Evolutionary conservation across 2,329 filamentous ascomycete species (phyloP).

Genomic region (Fusarium paranaense): DNA sequence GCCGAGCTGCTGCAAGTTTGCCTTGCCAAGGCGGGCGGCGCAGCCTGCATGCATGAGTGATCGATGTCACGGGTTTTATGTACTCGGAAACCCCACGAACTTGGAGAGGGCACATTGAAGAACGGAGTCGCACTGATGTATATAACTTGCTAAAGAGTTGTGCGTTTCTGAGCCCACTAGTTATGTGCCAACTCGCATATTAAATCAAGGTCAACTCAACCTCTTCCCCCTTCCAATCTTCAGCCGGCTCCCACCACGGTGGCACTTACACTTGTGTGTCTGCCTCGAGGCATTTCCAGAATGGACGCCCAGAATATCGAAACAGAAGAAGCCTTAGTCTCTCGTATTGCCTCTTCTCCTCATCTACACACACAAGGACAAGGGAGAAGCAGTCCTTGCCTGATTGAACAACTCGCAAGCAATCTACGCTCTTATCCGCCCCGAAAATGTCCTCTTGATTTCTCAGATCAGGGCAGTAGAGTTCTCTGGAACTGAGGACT

Average conservation of each 20-base stretch:
- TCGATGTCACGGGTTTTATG: too few species aligned
- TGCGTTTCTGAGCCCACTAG: not conserved
- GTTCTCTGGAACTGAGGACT: not conserved
- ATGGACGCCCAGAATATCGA: not conserved
- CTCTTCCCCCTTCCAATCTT: not conserved
- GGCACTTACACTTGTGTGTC: not conserved
- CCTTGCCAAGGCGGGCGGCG: not conserved
- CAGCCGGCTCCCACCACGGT: not conserved
- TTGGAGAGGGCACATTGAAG: too few species aligned
- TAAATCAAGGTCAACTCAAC: not conserved
- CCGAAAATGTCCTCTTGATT: not conserved
- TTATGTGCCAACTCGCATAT: not conserved
- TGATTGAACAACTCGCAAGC: not conserved
- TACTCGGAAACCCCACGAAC: too few species aligned
- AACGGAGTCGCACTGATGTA: too few species aligned
- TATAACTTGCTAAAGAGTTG: too few species aligned
- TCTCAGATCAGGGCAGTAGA: not conserved
- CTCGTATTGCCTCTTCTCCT: not conserved
- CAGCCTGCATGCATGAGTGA: not conserved
- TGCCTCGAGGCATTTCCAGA: not conserved
- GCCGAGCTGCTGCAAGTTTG: not conserved
- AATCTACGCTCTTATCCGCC: not conserved
- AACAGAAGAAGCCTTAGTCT: not conserved
- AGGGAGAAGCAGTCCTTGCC: not conserved
- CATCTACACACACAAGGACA: not conserved